Evolutionary conservation across 441 rosid genomes (phyloP).

Genomic region (Manihot esculenta): DNA sequence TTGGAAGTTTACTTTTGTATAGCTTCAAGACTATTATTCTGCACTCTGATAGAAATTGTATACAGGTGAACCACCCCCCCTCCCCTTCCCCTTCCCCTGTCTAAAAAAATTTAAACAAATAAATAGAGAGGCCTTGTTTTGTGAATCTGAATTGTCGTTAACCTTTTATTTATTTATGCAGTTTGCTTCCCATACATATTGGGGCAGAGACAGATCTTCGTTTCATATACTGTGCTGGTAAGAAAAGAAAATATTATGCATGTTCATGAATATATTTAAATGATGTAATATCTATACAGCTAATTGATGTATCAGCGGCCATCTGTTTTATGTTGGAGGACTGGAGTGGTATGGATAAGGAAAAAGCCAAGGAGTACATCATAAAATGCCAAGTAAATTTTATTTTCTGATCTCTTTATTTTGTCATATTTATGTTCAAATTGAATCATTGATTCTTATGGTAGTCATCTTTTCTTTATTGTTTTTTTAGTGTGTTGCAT

Average conservation of each 20-base stretch:
- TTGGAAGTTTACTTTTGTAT: background rate
- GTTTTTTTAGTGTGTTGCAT: background rate
- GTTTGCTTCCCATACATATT: constrained; percentile 83
- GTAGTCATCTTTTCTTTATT: background rate
- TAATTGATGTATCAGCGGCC: constrained; percentile 65
- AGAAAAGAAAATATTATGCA: constrained; percentile 32
- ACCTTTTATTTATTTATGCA: constrained; percentile 33
- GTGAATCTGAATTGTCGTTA: background rate
- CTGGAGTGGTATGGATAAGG: constrained; percentile 90
- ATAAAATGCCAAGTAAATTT: constrained; percentile 69
- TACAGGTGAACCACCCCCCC: too few species aligned
- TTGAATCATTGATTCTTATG: constrained; percentile 12
- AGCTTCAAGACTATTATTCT: background rate
- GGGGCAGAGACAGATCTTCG: constrained; percentile 95
- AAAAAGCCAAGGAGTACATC: constrained; percentile 73
- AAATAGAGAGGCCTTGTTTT: background rate
- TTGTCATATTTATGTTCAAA: constrained; percentile 1
- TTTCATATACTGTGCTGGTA: constrained; percentile 93
- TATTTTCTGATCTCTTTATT: background rate
- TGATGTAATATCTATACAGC: constrained; percentile 27
- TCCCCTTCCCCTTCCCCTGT: too few species aligned
- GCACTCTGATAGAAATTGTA: too few species aligned
- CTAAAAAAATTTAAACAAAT: too few species aligned
- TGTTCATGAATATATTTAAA: constrained; percentile 14
- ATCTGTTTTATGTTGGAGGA: constrained; percentile 71